Base-by-base conservation (phyloP, 768 basidiomycete species). In the Termitomyces titanicus region DNA sequence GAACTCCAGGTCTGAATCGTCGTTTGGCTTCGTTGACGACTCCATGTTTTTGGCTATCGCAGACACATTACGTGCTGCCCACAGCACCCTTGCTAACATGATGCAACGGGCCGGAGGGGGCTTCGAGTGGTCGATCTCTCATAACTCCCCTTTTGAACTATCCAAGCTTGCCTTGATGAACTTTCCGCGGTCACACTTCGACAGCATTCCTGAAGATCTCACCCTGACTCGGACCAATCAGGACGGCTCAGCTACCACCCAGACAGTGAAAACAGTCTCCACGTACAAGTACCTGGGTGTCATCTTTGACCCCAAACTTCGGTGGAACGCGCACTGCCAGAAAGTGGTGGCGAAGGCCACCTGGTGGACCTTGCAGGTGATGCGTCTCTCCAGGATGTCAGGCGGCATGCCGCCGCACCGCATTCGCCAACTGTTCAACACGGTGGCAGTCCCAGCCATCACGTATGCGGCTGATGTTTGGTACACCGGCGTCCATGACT, bases 11-110 rank as follows among this genome's bases (percentile, higher is more conserved):
- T 54, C 7, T 1, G 64, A 71, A 43, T 22, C 60, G 0, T 50
- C 68, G 2, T 46, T 67, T 5, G 68, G 65, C 0, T 76, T 70
- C 33, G 65, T 74, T 0, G 66, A 76, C 27, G 63, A 75, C 42
- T 64, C 60, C 0, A 65, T 63, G 1, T 52, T 74, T 0, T 17
- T 74, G 0, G 73, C 70, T 0, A 51, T 59, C 0, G 69, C 64
- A 0, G 49, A 63, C 0, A 49, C 25, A 22, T 69, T 75, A 15
- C n/a, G 44, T 0, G 56, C 60, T 0, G 66, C 66, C 0, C 63
- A 64, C 27, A 1, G 6, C 0, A 65, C 7, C 0, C 54, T 75
- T 0, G 37, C 42, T 3, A 18, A 58, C 17, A 65, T 76, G 56
- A 66, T 76, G 47, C 49, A 63, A 5, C 25, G 54, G n/a, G 2